Evolutionary conservation across 2,329 filamentous ascomycete species (phyloP), one percentile per base, ranked within the genome.

Genomic region (Colletotrichum scovillei): DNA sequence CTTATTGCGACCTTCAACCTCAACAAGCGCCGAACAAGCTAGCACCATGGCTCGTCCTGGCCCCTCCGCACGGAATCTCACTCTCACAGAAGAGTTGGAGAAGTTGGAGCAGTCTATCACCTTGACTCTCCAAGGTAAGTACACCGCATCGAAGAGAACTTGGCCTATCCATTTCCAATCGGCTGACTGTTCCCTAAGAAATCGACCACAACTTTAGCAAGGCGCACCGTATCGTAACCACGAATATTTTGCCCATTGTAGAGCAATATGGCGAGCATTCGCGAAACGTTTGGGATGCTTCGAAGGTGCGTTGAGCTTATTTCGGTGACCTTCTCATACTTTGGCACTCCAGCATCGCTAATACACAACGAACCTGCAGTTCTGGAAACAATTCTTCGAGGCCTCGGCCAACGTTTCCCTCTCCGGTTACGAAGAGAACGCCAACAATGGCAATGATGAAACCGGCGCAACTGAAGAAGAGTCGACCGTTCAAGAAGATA

Each of bases 301-400:
- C 96, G 67, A 98, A 97, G 90, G 95, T 96, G 69, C 28, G 78
- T 14, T 42, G 12, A 24, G 9, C 14, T 42, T n/a, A 16, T 19
- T 5, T 56, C 28, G 16, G 26, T 42, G 3, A 30, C 46, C n/a
- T n/a, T 38, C 14, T 49, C 22, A 8, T 49, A 8, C 16, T 16
- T 5, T 58, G 32, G 16, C 24, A 32, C 4, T 42, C 42, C 42
- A n/a, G 42, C 19, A 49, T 49, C 19, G 19, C 55, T 35, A 19
- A 67, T 22, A 74, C 69, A 70, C 49, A 42, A 35, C 67, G 19
- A 30, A 24, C 24, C 32, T 67, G 14, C 79, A 97, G 94, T 99
- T 99, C 84, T 99, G 97, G 97, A 99, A 99, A 84, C 95, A 98
- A 86, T 99, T 99, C 87, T 99, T 99, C 84, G 97, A 99, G 85